Evolutionary conservation across 2,329 filamentous ascomycete genomes (phyloP).

Genomic region (Ophiostoma tasmaniense): DNA sequence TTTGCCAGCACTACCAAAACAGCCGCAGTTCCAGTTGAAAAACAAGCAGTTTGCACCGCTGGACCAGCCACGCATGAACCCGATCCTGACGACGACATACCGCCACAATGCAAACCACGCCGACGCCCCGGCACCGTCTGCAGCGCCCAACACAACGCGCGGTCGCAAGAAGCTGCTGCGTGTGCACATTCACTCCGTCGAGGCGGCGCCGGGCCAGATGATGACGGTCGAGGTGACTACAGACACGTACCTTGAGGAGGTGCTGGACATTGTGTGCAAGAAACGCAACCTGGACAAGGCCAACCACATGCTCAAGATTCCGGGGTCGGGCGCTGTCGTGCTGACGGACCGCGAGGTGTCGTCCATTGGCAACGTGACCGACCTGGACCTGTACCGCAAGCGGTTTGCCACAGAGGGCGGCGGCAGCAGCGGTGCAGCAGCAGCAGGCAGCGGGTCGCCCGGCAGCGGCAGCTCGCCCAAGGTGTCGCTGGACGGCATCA

Average conservation of each 20-base stretch:
- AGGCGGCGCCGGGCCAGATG: slow-evolving; percentile 63
- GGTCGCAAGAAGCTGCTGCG: slow-evolving; percentile 63
- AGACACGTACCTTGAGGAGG: slow-evolving; percentile 74
- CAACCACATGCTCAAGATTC: slow-evolving; percentile 69
- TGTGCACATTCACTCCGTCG: slow-evolving; percentile 62
- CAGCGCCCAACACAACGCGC: slow-evolving; percentile 38
- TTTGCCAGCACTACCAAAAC: background rate
- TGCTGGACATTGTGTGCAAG: slow-evolving; percentile 69
- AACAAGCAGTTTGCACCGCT: slow-evolving; percentile 15
- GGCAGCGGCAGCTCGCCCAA: slow-evolving; percentile 46
- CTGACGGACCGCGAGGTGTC: slow-evolving; percentile 70
- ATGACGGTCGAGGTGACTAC: slow-evolving; percentile 69
- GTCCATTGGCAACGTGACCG: slow-evolving; percentile 64
- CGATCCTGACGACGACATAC: slow-evolving; percentile 53
- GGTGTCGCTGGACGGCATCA: slow-evolving; percentile 42
- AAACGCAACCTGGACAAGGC: slow-evolving; percentile 72
- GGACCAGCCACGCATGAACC: slow-evolving; percentile 42
- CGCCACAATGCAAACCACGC: slow-evolving; percentile 47
- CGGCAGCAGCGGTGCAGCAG: background rate
- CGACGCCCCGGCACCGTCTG: slow-evolving; percentile 45
- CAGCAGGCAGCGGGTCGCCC: slow-evolving; percentile 2
- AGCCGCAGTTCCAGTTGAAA: background rate
- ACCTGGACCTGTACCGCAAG: slow-evolving; percentile 66
- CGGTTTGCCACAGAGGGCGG: slow-evolving; percentile 60
- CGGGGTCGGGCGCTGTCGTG: slow-evolving; percentile 64